Evolutionary conservation across 1,284 basidiomycete species (phyloP).

Genomic region (Stereum hirsutum): DNA sequence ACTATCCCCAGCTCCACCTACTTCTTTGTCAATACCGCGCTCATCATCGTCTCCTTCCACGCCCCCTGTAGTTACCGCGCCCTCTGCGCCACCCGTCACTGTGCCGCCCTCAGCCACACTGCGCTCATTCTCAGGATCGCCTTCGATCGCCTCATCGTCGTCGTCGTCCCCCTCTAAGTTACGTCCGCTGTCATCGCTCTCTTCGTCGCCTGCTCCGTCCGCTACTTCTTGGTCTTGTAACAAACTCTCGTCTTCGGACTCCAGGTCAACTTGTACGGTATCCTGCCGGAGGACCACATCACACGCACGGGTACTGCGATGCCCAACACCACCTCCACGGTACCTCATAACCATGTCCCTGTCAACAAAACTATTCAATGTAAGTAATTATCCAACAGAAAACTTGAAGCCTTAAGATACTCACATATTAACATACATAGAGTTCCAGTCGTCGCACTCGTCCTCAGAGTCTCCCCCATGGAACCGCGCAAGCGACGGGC

Average conservation of each 20-base stretch:
- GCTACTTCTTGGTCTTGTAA: neutral
- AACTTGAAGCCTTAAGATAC: neutral
- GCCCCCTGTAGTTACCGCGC: neutral
- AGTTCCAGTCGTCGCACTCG: no score
- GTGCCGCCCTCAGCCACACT: no score
- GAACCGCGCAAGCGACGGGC: constrained; percentile 21
- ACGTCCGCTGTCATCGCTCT: no score
- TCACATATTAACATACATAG: constrained; percentile 11
- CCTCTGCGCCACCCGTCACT: no score
- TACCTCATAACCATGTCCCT: constrained; percentile 3
- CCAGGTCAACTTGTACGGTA: neutral
- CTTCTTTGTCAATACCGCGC: no score
- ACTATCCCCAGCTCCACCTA: no score
- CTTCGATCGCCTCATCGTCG: no score
- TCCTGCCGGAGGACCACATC: neutral
- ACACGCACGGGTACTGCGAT: neutral
- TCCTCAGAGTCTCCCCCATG: neutral
- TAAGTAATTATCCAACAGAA: neutral
- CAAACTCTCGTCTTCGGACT: neutral
- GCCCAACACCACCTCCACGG: constrained; percentile 3
- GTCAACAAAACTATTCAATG: constrained; percentile 1
- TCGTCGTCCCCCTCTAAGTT: no score
- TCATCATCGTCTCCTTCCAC: neutral
- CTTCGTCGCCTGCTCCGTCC: neutral
- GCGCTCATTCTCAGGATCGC: no score